These are phyloP conservation scores for Zea mays DNA, from an alignment of 176 grass and related monocot species.

Conservation along the genomic window Zm-B73-REFERENCE-NAM-5.0 NC_050097.1:220367501-220368000, in stretches of 20 bases:
- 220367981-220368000: slow-evolving; percentile 31
- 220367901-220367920: slow-evolving; percentile 13
- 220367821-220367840: slow-evolving; percentile 86
- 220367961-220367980: slow-evolving; percentile 37
- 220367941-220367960: slow-evolving; percentile 41
- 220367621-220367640: slow-evolving; percentile 94
- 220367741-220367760: slow-evolving; percentile 23
- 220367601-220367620: slow-evolving; percentile 82
- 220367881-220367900: slow-evolving; percentile 38
- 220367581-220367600: slow-evolving; percentile 75
- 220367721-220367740: slow-evolving; percentile 42
- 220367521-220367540: slow-evolving; percentile 81
- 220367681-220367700: slow-evolving; percentile 81
- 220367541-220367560: slow-evolving; percentile 96
- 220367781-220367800: slow-evolving; percentile 49
- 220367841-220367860: slow-evolving; percentile 35
- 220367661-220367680: slow-evolving; percentile 94
- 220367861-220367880: slow-evolving; percentile 31
- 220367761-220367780: slow-evolving; percentile 36
- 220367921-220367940: slow-evolving; percentile 36
- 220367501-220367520: slow-evolving; percentile 96
- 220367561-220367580: slow-evolving; percentile 95
- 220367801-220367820: slow-evolving; percentile 71
- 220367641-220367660: slow-evolving; percentile 75
- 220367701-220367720: slow-evolving; percentile 43